These are phyloP conservation scores for Auricularia sp. DNA, from an alignment of 768 basidiomycete species.

Conservation along the genomic window DNA sequence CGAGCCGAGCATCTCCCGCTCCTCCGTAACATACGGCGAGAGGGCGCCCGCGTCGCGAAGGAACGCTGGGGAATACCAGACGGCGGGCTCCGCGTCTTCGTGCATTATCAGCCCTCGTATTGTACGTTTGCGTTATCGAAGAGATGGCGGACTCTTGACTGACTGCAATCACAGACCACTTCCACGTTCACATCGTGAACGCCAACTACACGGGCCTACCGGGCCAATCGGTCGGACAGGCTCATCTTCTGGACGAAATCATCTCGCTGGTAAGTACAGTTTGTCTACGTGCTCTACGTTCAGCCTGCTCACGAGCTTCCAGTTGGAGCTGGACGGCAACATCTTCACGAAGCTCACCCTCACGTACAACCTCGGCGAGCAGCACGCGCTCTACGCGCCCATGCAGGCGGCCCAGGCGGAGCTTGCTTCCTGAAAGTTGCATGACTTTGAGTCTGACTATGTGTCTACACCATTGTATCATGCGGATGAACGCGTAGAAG, in stretches of 20 bases:
- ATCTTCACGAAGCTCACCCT: constrained; percentile 65
- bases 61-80: constrained; percentile 55
- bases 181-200: constrained; percentile 89
- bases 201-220: constrained; percentile 46
- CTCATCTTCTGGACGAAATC: constrained; percentile 86
- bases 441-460: not conserved
- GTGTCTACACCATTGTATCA: no score
- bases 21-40: constrained; percentile 51
- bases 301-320: not conserved
- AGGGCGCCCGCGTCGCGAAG: constrained; percentile 41
- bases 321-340: constrained; percentile 53
- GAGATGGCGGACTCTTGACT: not conserved
- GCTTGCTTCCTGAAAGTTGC: not conserved
- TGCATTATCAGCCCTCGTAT: constrained; percentile 95
- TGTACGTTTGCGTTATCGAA: constrained; percentile 41
- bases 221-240: constrained; percentile 81
- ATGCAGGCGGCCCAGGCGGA: constrained; percentile 31
- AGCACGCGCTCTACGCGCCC: constrained; percentile 54
- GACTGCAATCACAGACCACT: constrained; percentile 52
- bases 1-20: constrained; percentile 50
- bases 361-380: constrained; percentile 74
- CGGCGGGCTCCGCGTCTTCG: constrained; percentile 62
- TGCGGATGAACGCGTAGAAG: not conserved
- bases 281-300: not conserved
- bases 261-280: constrained; percentile 58